A percentile compares a stretch with the other conserved stretches of the same genome.
Conservation (phyloP, 2,329 filamentous ascomycete species). For the Orbilia oligospora region DNA sequence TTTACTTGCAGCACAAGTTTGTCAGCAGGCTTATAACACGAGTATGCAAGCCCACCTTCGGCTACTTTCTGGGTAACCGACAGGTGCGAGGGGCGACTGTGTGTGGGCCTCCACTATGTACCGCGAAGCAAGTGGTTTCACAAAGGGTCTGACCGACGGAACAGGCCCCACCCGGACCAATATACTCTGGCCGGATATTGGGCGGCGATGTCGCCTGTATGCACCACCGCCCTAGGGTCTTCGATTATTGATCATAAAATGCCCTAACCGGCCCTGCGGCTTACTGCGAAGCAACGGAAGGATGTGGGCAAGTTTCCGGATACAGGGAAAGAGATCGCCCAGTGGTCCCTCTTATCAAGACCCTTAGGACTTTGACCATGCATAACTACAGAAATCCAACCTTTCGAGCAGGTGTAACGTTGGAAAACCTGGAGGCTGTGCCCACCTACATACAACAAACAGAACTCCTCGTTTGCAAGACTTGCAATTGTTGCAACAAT, state of each 20-base stretch:
- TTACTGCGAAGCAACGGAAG: slow-evolving; percentile 56
- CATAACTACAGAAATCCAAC: slow-evolving; percentile 15
- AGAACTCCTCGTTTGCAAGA: slow-evolving; percentile 17
- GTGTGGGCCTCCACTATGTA: slow-evolving; percentile 5
- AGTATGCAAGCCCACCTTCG: slow-evolving; percentile 22
- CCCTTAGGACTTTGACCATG: slow-evolving; percentile 18
- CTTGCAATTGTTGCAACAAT: slow-evolving; percentile 43
- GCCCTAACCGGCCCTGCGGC: slow-evolving; percentile 50
- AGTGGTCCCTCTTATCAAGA: slow-evolving; percentile 50
- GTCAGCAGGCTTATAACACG: slow-evolving; percentile 50
- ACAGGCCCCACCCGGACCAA: slow-evolving; percentile 38
- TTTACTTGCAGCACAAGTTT: slow-evolving; percentile 19
- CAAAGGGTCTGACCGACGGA: slow-evolving; percentile 38
- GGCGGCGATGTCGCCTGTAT: slow-evolving; percentile 28
- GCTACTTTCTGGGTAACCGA: slow-evolving; percentile 27
- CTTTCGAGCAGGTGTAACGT: slow-evolving; percentile 59
- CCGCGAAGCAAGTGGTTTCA: slow-evolving; percentile 43
- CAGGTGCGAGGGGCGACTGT: slow-evolving; percentile 8
- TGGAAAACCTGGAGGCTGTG: slow-evolving; percentile 50
- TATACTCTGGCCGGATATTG: slow-evolving; percentile 25
- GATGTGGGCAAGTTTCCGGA: slow-evolving; percentile 51
- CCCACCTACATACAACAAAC: slow-evolving; percentile 40
- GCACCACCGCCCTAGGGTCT: slow-evolving; percentile 33
- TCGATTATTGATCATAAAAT: slow-evolving; percentile 59
- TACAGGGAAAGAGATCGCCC: slow-evolving; percentile 56